Evolutionary conservation across 495 filamentous ascomycete species (phyloP).

Genomic region (Barbatosphaeria neglecta): DNA sequence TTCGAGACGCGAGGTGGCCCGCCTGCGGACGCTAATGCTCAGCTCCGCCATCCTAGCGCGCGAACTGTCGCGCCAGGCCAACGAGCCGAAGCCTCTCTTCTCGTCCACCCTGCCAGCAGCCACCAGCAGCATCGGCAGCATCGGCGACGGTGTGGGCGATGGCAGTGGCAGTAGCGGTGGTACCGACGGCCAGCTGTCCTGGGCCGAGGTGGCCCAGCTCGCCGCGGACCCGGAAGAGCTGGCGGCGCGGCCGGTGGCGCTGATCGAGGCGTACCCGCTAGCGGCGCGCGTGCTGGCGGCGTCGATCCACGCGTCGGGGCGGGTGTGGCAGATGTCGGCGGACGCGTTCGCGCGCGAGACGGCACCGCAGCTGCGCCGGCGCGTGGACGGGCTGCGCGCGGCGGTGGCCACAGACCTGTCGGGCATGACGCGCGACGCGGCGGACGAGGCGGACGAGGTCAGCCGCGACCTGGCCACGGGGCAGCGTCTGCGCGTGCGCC

Average conservation of each 20-base stretch:
- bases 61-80: slow-evolving; percentile 57
- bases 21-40: slow-evolving; percentile 60
- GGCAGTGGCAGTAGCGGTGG: too few relatives aligned
- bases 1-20: slow-evolving; percentile 59
- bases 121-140: not conserved
- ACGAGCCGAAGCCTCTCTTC: slow-evolving; percentile 25
- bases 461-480: slow-evolving; percentile 60
- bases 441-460: slow-evolving; percentile 67
- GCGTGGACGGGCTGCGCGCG: slow-evolving; percentile 21
- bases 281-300: slow-evolving; percentile 51
- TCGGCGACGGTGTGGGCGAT: too few relatives aligned
- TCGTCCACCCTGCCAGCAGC: not conserved
- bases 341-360: slow-evolving; percentile 23
- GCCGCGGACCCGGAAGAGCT: slow-evolving; percentile 11
- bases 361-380: slow-evolving; percentile 18
- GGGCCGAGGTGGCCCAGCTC: slow-evolving; percentile 22
- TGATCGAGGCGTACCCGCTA: slow-evolving; percentile 54
- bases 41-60: slow-evolving; percentile 77
- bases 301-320: slow-evolving; percentile 43
- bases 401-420: slow-evolving; percentile 28
- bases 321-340: slow-evolving; percentile 42
- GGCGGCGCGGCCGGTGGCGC: slow-evolving; percentile 38
- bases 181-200: slow-evolving; percentile 11
- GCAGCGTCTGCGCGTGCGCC: slow-evolving; percentile 64
- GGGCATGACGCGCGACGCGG: slow-evolving; percentile 48